A percentile compares a stretch with the other conserved stretches of the same genome.
phyloP scores from a whole-genome alignment of 2,329 filamentous ascomycete genomes.

The Sphaerulina populicola region DNA sequence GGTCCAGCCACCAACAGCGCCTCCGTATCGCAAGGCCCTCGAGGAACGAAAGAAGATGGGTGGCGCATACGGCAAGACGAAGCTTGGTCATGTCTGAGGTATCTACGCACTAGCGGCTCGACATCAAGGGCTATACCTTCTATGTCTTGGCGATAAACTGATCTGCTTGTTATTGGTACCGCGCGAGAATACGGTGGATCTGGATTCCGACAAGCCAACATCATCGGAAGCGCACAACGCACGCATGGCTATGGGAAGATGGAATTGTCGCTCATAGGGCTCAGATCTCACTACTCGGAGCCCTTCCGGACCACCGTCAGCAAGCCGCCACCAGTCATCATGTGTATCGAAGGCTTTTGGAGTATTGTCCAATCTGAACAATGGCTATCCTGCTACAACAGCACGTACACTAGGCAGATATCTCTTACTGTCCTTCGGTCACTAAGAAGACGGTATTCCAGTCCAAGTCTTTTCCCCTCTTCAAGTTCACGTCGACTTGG shows the following conservation, averaged over 20 bases:
- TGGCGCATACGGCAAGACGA: slow-evolving; percentile 68
- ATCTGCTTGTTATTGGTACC: neutral
- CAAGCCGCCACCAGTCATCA: too few species aligned
- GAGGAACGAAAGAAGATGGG: slow-evolving; percentile 71
- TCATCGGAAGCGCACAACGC: neutral
- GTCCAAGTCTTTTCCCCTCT: neutral
- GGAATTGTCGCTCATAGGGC: too few species aligned
- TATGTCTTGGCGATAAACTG: neutral
- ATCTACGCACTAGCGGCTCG: too few species aligned
- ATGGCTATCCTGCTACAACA: too few species aligned
- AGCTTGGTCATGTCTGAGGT: slow-evolving; percentile 27
- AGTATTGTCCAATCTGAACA: too few species aligned
- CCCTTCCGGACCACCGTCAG: too few species aligned
- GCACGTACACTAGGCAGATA: too few species aligned
- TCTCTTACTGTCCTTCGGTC: too few species aligned
- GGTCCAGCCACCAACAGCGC: slow-evolving; percentile 88
- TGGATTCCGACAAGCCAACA: too few species aligned
- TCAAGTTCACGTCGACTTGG: neutral
- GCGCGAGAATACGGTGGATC: neutral
- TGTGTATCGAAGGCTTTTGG: too few species aligned
- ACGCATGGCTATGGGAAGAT: neutral
- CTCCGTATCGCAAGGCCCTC: slow-evolving; percentile 84
- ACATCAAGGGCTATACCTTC: neutral
- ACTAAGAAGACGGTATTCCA: neutral
- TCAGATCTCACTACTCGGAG: too few species aligned